A percentile compares a stretch with the other conserved stretches of the same genome.
Conservation (phyloP, 2,329 filamentous ascomycete genomes). For the Penicillium sp. region DNA sequence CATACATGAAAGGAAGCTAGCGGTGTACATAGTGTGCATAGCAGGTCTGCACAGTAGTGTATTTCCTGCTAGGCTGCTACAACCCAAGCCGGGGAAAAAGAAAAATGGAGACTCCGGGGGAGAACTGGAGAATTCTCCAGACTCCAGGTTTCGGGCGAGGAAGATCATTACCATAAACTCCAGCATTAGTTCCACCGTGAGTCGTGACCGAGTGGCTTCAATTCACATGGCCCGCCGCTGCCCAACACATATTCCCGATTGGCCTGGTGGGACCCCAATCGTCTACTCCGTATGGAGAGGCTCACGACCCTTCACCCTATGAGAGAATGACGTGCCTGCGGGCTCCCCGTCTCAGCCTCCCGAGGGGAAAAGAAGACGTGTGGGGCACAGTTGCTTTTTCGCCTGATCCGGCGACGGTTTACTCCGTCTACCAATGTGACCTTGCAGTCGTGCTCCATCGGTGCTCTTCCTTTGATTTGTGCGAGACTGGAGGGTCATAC, state of each 20-base stretch:
- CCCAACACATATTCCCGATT: no score
- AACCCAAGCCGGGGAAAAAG: neutral
- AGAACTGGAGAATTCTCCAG: constrained; percentile 8
- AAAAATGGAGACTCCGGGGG: constrained; percentile 8
- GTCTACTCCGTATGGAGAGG: no score
- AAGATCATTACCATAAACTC: neutral
- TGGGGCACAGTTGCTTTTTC: neutral
- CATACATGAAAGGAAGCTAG: no score
- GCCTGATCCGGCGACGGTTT: constrained; percentile 1
- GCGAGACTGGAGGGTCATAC: neutral
- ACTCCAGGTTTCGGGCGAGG: constrained; percentile 3
- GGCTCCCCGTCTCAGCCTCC: neutral
- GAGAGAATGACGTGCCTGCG: no score
- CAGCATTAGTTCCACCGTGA: neutral
- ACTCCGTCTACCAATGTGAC: constrained; percentile 4
- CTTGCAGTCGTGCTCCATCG: neutral
- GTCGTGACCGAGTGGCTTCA: no score
- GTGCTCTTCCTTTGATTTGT: neutral
- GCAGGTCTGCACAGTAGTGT: neutral
- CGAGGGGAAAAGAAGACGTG: neutral
- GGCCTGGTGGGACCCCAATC: no score
- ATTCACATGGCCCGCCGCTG: no score
- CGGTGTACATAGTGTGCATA: neutral
- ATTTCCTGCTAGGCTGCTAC: no score
- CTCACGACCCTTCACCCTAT: no score